A percentile compares a stretch with the other conserved stretches of the same genome.
phyloP scores from a whole-genome alignment of 352 stramenopile species.

The Pythium oligandrum region DNA sequence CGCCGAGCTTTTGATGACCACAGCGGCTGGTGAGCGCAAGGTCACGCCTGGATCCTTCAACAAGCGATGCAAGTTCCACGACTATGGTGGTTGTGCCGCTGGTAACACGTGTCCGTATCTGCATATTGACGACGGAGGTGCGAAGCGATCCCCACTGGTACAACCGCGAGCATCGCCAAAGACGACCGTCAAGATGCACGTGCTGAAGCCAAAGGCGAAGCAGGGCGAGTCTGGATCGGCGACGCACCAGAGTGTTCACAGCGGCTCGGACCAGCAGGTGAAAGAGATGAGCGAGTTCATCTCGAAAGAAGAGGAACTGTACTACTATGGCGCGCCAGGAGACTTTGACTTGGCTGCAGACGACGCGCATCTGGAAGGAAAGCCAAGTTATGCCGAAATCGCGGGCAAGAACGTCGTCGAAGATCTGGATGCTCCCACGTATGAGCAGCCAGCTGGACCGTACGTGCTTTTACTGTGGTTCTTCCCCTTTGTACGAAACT shows the following conservation, averaged over 20 bases:
- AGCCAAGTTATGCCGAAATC: slow-evolving; percentile 54
- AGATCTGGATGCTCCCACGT: slow-evolving; percentile 44
- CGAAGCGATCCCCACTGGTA: not conserved
- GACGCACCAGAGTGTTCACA: slow-evolving; percentile 17
- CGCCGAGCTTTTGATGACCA: slow-evolving; percentile 13
- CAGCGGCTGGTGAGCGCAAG: slow-evolving; percentile 31
- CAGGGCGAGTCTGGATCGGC: slow-evolving; percentile 13
- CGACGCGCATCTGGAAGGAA: slow-evolving; percentile 14
- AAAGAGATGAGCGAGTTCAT: slow-evolving; percentile 71
- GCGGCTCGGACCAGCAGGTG: slow-evolving; percentile 23
- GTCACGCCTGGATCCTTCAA: slow-evolving; percentile 37
- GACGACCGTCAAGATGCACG: slow-evolving; percentile 27
- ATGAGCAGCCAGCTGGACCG: slow-evolving; percentile 14
- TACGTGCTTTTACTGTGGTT: slow-evolving; percentile 1
- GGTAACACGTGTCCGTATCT: slow-evolving; percentile 64
- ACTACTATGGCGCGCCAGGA: slow-evolving; percentile 73
- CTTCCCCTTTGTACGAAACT: slow-evolving; percentile 2
- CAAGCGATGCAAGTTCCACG: slow-evolving; percentile 71
- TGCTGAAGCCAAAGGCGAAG: slow-evolving; percentile 23
- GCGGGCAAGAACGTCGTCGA: slow-evolving; percentile 40
- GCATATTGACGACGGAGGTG: slow-evolving; percentile 31
- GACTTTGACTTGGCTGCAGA: slow-evolving; percentile 42
- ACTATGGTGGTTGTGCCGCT: slow-evolving; percentile 52
- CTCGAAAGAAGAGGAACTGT: slow-evolving; percentile 78
- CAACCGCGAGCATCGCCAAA: slow-evolving; percentile 12